Base-by-base conservation (phyloP, 179 eudicot species). In the Patellifolia procumbens region DNA sequence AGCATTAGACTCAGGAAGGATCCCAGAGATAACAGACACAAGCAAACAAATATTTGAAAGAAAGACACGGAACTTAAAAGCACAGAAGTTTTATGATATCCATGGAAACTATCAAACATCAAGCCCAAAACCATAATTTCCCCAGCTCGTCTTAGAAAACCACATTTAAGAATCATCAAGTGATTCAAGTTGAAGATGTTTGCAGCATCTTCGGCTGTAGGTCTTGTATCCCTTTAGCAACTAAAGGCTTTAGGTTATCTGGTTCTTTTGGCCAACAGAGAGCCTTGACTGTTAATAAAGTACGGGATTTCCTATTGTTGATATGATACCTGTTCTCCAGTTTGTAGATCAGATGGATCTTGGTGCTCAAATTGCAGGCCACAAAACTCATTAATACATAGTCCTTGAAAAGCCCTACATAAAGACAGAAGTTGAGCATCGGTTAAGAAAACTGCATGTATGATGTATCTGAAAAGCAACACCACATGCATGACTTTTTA, bases 351-450 rank as follows among this genome's bases (percentile, higher is more conserved):
- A 75, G 78, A 86, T 66, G 97, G 82, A 80, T 91, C 74, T 79
- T 91, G 91, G 83, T 89, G 92, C 69, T 94, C 97, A 81, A 94
- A 94, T 69, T 91, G 80, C 74, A 94, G 94, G 72, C 95, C 98
- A 60, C 78, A 85, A 75, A 94, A 91, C 83, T 94, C 98, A 78
- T 92, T 94, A 75, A 94, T 92, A 87, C 97, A 94, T 75, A 94
- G 93, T 82, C 98, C 98, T 90, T 94, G 93, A 83, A 92, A 94
- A 53, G 97, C 98, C 98, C 98, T 94, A 83, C 68, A 80, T 82
- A 37, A 45, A 76, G 71, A 19, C 2, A 72, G 26, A 26, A 17
- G 59, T 72, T 62, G 45, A 42, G n/a, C n/a, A n/a, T 11, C 32
- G 28, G 26, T 11, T 24, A 58, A 55, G 22, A 71, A 74, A 53